phyloP scores from a whole-genome alignment of 2,329 filamentous ascomycete species.

The Pseudocercospora musae region DNA sequence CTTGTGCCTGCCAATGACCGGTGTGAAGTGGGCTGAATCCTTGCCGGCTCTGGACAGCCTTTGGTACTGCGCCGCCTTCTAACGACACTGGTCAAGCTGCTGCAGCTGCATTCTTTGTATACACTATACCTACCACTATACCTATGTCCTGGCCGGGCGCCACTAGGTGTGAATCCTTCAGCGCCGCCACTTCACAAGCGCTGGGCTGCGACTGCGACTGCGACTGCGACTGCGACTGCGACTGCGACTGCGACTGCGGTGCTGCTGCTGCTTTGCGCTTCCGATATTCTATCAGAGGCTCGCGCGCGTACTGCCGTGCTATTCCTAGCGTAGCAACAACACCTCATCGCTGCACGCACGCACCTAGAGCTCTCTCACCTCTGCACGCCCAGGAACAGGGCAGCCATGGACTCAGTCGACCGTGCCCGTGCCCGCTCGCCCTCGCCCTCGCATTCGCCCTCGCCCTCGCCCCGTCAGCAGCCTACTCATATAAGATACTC shows the following conservation, averaged over 20 bases:
- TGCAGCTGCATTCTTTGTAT: neutral
- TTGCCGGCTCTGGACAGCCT: neutral
- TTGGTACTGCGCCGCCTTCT: neutral
- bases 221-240: too few relatives aligned
- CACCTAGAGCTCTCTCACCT: neutral
- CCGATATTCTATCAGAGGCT: neutral
- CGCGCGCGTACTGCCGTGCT: constrained; percentile 9
- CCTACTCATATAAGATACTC: constrained; percentile 30
- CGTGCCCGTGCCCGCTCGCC: constrained; percentile 26
- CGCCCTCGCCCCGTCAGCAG: constrained; percentile 23
- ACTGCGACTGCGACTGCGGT: too few relatives aligned
- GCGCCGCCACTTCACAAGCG: neutral
- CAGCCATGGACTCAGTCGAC: constrained; percentile 15
- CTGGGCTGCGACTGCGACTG: neutral
- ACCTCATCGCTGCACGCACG: neutral
- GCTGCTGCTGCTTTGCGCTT: neutral
- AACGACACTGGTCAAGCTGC: neutral
- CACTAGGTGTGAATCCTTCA: neutral
- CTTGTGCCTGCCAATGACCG: neutral
- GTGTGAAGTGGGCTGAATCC: neutral
- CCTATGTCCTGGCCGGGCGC: neutral
- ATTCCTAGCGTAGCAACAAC: constrained; percentile 12
- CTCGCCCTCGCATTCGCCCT: constrained; percentile 19
- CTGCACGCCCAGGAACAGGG: constrained; percentile 4
- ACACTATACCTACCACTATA: too few relatives aligned